phyloP scores from a whole-genome alignment of 2,329 filamentous ascomycete species.

The Beauveria sp. region DNA sequence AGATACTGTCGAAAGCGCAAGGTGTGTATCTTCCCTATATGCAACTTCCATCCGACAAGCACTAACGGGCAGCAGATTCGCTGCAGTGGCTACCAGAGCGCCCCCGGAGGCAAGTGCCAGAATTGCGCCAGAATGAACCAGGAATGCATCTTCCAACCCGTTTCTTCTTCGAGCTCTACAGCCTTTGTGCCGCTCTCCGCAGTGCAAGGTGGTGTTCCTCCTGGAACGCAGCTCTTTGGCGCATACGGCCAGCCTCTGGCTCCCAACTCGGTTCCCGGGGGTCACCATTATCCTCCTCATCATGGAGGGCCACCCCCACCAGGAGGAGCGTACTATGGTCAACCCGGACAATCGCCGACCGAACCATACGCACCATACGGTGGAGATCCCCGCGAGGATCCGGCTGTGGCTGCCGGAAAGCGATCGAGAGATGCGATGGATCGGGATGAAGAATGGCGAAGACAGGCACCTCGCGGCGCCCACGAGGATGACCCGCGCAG shows the following conservation, averaged over 20 bases:
- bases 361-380: slow-evolving; percentile 34
- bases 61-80: slow-evolving; percentile 38
- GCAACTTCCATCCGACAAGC: not conserved
- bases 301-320: slow-evolving; percentile 25
- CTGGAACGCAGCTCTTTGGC: slow-evolving; percentile 48
- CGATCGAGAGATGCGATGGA: slow-evolving; percentile 32
- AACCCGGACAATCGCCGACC: slow-evolving; percentile 36
- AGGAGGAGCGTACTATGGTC: slow-evolving; percentile 32
- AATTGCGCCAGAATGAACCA: slow-evolving; percentile 56
- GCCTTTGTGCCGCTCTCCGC: slow-evolving; percentile 54
- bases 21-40: slow-evolving; percentile 28
- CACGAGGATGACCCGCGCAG: slow-evolving; percentile 42
- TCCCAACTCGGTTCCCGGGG: slow-evolving; percentile 16
- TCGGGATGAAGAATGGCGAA: slow-evolving; percentile 33
- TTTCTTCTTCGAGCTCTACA: slow-evolving; percentile 47
- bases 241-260: slow-evolving; percentile 50
- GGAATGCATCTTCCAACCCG: slow-evolving; percentile 54
- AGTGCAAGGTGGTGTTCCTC: slow-evolving; percentile 49
- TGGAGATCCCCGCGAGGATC: slow-evolving; percentile 28
- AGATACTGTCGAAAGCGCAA: slow-evolving; percentile 55
- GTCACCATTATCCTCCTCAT: slow-evolving; percentile 15
- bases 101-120: slow-evolving; percentile 50
- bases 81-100: slow-evolving; percentile 53
- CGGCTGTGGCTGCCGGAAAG: slow-evolving; percentile 24
- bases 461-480: slow-evolving; percentile 36